phyloP scores from a whole-genome alignment of 352 stramenopile genomes.

The Globisporangium nagaii region DNA sequence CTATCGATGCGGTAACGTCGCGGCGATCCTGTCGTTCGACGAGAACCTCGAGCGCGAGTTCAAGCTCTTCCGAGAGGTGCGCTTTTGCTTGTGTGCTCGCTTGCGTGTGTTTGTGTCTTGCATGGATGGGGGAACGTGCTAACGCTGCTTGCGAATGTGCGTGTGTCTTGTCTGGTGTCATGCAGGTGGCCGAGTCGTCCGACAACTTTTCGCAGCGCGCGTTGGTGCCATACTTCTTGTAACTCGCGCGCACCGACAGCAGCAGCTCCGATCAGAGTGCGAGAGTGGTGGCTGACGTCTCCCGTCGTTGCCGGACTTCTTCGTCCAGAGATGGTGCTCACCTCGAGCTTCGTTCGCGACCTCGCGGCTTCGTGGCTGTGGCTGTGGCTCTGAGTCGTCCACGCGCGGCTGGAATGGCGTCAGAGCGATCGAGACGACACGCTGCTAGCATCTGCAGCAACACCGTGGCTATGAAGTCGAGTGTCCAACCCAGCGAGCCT shows the following conservation, averaged over 20 bases:
- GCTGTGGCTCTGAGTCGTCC: too few species aligned
- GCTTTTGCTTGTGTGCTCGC: constrained; percentile 3
- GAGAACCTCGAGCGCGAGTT: constrained; percentile 85
- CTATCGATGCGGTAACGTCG: constrained; percentile 83
- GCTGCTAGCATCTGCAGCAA: too few species aligned
- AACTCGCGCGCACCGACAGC: constrained; percentile 8
- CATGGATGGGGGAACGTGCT: neutral
- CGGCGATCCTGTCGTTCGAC: constrained; percentile 76
- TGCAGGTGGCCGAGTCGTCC: constrained; percentile 75
- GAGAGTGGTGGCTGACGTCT: neutral
- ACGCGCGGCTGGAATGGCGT: too few species aligned
- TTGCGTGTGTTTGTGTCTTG: constrained; percentile 4
- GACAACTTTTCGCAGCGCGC: constrained; percentile 73
- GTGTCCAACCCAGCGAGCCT: too few species aligned
- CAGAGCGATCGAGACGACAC: too few species aligned
- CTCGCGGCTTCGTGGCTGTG: too few species aligned
- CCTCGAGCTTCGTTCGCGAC: too few species aligned
- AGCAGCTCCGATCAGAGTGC: neutral
- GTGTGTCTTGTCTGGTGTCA: neutral
- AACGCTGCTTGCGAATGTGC: too few species aligned
- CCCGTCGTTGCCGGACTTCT: too few species aligned
- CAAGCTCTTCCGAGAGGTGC: constrained; percentile 85
- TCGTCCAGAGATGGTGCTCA: too few species aligned
- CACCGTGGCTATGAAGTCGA: too few species aligned
- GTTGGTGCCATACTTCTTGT: constrained; percentile 86